A percentile compares a stretch with the other conserved stretches of the same genome.
Evolutionary conservation across 495 filamentous ascomycete genomes (phyloP).

Genomic region (Penicillium tannophilum): DNA sequence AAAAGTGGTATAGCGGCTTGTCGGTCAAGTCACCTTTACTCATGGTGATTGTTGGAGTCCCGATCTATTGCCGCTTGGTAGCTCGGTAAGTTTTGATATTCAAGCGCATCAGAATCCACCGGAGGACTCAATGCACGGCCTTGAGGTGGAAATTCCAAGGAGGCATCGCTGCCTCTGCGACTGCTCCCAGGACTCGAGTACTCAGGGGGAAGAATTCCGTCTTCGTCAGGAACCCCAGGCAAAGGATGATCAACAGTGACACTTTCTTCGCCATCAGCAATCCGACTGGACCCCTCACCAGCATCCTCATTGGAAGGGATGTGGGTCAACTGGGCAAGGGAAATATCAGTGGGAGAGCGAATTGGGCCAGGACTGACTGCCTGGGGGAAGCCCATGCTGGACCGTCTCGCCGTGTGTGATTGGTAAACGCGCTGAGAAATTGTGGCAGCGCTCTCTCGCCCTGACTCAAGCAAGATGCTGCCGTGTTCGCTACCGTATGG

Average conservation of each 20-base stretch:
- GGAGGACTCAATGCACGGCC: conserved; percentile 34
- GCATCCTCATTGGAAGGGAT: conserved; percentile 71
- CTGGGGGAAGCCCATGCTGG: conserved; percentile 62
- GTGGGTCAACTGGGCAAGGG: conserved; percentile 75
- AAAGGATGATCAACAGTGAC: not conserved
- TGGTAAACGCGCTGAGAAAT: conserved; percentile 59
- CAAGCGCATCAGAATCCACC: conserved; percentile 29
- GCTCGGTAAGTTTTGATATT: conserved; percentile 23
- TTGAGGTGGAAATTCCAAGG: conserved; percentile 30
- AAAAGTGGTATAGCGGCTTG: not conserved
- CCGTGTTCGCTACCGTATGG: conserved; percentile 97
- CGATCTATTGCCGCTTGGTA: conserved; percentile 31
- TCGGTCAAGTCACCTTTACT: not conserved
- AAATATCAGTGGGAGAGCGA: conserved; percentile 95
- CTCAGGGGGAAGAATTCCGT: conserved; percentile 60
- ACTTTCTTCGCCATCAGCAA: conserved; percentile 37
- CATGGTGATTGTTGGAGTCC: conserved; percentile 15
- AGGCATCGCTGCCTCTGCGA: conserved; percentile 53
- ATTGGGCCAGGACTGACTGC: conserved; percentile 88
- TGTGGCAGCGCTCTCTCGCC: conserved; percentile 63
- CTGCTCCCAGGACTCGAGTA: conserved; percentile 71
- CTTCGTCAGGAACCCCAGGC: conserved; percentile 18
- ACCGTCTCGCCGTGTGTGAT: conserved; percentile 45
- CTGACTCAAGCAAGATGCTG: conserved; percentile 89
- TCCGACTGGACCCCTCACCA: conserved; percentile 74